Percentiles rank a stretch among this genome's conserved stretches.
Conservation (phyloP, 805 yeast species). For the Lipomyces starkeyi region DNA sequence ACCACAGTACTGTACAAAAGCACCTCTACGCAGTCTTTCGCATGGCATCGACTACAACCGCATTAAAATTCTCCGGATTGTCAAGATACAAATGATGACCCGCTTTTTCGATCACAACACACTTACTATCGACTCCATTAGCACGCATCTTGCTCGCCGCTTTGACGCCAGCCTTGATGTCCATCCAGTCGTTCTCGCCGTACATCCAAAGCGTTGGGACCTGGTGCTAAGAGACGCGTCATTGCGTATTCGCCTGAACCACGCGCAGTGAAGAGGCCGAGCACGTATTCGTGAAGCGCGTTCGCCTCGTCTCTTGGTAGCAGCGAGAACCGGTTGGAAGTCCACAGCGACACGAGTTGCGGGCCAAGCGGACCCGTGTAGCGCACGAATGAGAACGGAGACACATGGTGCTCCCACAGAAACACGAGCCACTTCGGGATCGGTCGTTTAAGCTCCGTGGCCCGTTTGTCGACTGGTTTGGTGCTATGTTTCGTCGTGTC, state of each 20-base stretch:
- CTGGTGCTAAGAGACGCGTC: conserved; percentile 83
- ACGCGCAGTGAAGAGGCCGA: conserved; percentile 78
- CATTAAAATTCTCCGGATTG: conserved; percentile 60
- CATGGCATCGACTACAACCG: conserved; percentile 14
- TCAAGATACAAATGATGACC: conserved; percentile 81
- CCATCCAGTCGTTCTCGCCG: conserved; percentile 81
- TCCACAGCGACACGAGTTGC: conserved; percentile 86
- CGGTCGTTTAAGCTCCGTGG: conserved; percentile 45
- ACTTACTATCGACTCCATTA: conserved; percentile 42
- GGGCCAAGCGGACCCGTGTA: conserved; percentile 84
- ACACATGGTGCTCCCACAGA: conserved; percentile 84
- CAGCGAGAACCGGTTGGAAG: conserved; percentile 75
- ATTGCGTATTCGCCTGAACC: conserved; percentile 96
- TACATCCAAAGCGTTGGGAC: conserved; percentile 82
- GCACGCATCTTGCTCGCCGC: conserved; percentile 43
- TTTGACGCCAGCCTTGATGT: conserved; percentile 49
- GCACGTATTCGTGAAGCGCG: conserved; percentile 76
- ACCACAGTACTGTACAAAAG: background rate
- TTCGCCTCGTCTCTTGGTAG: conserved; percentile 54
- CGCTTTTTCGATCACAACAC: conserved; percentile 53
- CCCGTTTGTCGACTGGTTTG: conserved; percentile 25
- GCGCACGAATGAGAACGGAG: conserved; percentile 84
- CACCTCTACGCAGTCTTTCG: background rate
- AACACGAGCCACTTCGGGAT: conserved; percentile 79
- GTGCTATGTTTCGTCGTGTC: conserved; percentile 30